Base-by-base conservation (phyloP, 176 grass and related monocot species). In the Cocos nucifera region DNA sequence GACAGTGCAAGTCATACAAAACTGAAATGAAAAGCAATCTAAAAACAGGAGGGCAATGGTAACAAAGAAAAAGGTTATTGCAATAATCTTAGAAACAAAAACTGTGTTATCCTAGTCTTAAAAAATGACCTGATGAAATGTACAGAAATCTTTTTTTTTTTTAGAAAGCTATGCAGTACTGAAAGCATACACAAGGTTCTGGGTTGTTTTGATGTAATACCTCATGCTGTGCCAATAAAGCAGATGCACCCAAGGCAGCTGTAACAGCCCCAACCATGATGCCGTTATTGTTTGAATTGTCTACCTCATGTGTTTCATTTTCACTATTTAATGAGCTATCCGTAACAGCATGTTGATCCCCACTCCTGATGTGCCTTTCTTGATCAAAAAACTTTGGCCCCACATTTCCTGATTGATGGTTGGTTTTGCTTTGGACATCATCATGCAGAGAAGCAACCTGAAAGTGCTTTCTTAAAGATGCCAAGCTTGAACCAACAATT, bases 221-320 rank as follows among this genome's bases (percentile, higher is more conserved):
- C 80, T 88, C 80, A 75, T 86, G 82, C 53, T 70, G 78, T 78
- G 79, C 69, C 72, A 96, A 78, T 20, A 96, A 82, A 74, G 83
- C 83, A 4, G 92, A 88, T 56, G 92, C 87, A 85, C 92, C 80
- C 55, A 96, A 48, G 10, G 87, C 87, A 74, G 92, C 87, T n/a
- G 87, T 90, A 62, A 96, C 81, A 78, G 92, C 80, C 64, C 92
- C 87, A 64, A 90, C 78, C 86, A 96, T 85, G 61, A 90, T 79
- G 57, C 70, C 78, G 62, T 87, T 51, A 63, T 44, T 19, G 51
- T 29, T 62, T 66, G 52, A 18, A 54, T 19, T 54, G 19, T 52
- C 58, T 63, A 72, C 67, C 54, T 68, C 17, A 44, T 2, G 10
- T 14, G 10, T 44, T 44, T 44, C 35, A 14, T 12, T 44, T 14